phyloP scores from a whole-genome alignment of 1,284 basidiomycete species.

The Microbotryum violaceum region DNA sequence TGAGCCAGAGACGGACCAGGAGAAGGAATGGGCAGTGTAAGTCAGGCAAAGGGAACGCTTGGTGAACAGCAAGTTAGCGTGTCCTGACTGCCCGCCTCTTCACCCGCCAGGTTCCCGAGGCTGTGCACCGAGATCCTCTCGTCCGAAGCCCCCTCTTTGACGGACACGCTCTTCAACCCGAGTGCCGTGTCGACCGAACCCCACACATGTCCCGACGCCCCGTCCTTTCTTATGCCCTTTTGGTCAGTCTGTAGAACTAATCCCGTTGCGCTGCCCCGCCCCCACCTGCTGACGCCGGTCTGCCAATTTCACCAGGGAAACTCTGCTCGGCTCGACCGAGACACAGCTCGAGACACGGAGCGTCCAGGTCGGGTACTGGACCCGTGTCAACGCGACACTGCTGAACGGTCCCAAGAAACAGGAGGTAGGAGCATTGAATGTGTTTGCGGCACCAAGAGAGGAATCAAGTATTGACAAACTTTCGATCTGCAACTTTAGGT shows the following conservation, averaged over 20 bases:
- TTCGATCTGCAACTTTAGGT: slow-evolving; percentile 53
- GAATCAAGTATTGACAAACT: neutral
- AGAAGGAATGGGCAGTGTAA: slow-evolving; percentile 29
- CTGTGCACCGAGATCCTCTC: slow-evolving; percentile 92
- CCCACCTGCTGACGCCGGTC: slow-evolving; percentile 21
- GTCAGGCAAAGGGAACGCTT: neutral
- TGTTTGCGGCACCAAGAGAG: slow-evolving; percentile 28
- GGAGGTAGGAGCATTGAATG: slow-evolving; percentile 24
- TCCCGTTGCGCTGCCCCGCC: neutral
- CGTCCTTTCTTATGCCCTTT: slow-evolving; percentile 18
- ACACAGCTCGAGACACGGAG: slow-evolving; percentile 32
- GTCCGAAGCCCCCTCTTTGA: slow-evolving; percentile 89
- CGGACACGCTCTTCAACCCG: slow-evolving; percentile 75
- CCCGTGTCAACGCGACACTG: slow-evolving; percentile 39
- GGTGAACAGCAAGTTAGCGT: no score
- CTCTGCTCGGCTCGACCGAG: slow-evolving; percentile 66
- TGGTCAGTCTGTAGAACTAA: slow-evolving; percentile 8
- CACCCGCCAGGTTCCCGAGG: slow-evolving; percentile 68
- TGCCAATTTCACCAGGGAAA: slow-evolving; percentile 87
- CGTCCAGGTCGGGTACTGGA: slow-evolving; percentile 34
- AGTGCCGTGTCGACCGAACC: slow-evolving; percentile 39
- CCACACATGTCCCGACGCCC: slow-evolving; percentile 14
- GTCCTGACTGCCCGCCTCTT: no score
- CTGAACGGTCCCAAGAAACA: slow-evolving; percentile 32
- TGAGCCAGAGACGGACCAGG: slow-evolving; percentile 23